A percentile compares a stretch with the other conserved stretches of the same genome.
Evolutionary conservation across 805 yeast species (phyloP).

Genomic region (Gaillardinia entomophila): DNA sequence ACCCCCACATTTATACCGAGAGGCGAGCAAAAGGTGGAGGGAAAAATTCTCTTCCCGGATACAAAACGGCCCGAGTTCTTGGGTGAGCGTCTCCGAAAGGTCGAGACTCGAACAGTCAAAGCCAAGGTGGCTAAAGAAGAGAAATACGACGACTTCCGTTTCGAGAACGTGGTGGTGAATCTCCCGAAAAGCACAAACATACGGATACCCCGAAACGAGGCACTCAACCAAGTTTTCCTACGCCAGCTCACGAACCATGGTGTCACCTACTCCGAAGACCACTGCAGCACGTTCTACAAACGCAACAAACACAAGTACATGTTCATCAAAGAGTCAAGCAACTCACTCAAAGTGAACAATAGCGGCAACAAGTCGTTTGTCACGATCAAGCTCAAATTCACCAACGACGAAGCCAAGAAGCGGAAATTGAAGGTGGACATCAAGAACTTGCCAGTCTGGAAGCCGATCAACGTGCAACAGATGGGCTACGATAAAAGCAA

Average conservation of each 20-base stretch:
- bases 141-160: background rate
- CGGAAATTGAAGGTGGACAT: constrained; percentile 20
- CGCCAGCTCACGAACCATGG: background rate
- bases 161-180: background rate
- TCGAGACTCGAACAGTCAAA: background rate
- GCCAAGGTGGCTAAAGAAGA: background rate
- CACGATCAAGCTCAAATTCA: constrained; percentile 15
- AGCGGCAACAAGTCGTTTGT: constrained; percentile 21
- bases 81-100: background rate
- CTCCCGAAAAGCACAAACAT: background rate
- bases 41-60: no score
- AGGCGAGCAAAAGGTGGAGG: background rate
- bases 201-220: background rate
- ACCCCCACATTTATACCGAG: constrained; percentile 12
- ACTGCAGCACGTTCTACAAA: constrained; percentile 29
- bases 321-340: constrained; percentile 28
- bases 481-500: background rate
- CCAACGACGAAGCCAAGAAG: constrained; percentile 1
- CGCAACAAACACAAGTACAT: constrained; percentile 27
- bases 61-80: background rate
- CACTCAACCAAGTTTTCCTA: background rate
- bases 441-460: constrained; percentile 20
- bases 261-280: constrained; percentile 12
- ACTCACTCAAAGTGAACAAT: constrained; percentile 19
- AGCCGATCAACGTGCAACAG: constrained; percentile 11